Evolutionary conservation across 2,329 filamentous ascomycete species (phyloP), one percentile per base, ranked within the genome.

Genomic region (Trichoderma oligosporum): DNA sequence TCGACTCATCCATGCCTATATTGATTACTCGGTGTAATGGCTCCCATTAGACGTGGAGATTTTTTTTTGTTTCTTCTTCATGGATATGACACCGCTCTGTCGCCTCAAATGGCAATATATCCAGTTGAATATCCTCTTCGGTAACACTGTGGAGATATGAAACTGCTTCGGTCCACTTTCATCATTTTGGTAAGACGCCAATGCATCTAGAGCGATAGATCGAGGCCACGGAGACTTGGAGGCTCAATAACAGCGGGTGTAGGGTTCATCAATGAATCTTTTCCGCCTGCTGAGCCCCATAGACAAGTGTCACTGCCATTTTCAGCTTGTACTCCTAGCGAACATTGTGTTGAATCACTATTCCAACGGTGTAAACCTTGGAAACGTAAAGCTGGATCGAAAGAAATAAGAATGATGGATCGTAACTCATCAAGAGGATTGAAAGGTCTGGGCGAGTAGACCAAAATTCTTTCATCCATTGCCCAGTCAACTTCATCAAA

Each of bases 401-500:
- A 71, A 1, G 67, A 70, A 24, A 67, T 45, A 20, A 70, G 41
- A n/a, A 67, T 42, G 25, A 70, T 31, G 12, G 62, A 61, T 48
- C 61, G 64, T 44, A 58, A 47, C 35, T 52, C 36, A 24, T 60
- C 47, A 3, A 56, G 59, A 11, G 51, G 35, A 4, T 35, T 46
- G 38, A 60, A 58, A 27, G 61, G 38, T 29, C 59, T 38, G 53
- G 67, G 53, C 48, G 73, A 67, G 62, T 80, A 82, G 3, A 81
- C 65, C n/a, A 81, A 60, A 4, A 72, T 73, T 11, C 74, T 67
- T n/a, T 79, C 76, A 60, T 82, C 78, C 64, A 74, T 75, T 14
- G 64, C 67, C 16, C 76, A 78, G 1, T 72, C 67, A 2, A 80
- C 66, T 5, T 61, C 59, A 0, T 71, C 70, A 1, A 77, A 70